Evolutionary conservation across 345 rosid species (phyloP).

Genomic region (Gossypium arboreum): DNA sequence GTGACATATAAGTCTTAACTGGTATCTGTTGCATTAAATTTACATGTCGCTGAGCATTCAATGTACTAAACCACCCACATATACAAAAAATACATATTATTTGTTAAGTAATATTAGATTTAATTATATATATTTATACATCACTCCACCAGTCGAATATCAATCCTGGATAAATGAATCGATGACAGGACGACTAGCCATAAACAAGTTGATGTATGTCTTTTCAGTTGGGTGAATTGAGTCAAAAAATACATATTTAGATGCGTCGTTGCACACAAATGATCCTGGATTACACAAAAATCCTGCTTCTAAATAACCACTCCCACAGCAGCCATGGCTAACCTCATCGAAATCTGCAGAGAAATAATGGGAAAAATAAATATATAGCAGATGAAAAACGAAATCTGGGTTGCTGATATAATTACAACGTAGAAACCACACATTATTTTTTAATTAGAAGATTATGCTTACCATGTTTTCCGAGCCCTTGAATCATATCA

Average conservation of each 20-base stretch:
- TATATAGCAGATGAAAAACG: background rate
- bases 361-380: background rate
- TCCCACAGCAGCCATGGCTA: slow-evolving; percentile 73
- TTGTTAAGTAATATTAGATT: background rate
- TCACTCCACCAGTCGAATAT: background rate
- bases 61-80: background rate
- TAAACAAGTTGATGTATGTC: slow-evolving; percentile 38
- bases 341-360: slow-evolving; percentile 53
- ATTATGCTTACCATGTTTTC: slow-evolving; percentile 34
- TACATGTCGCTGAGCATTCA: background rate
- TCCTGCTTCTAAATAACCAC: slow-evolving; percentile 56
- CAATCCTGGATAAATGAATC: slow-evolving; percentile 20
- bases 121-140: background rate
- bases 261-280: slow-evolving; percentile 54
- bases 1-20: background rate
- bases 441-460: background rate
- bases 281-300: slow-evolving; percentile 61
- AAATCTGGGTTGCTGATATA: background rate
- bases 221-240: slow-evolving; percentile 78
- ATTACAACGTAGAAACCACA: no score
- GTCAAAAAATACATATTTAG: slow-evolving; percentile 77
- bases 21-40: background rate
- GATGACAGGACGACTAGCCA: slow-evolving; percentile 26
- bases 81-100: background rate
- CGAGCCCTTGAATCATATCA: slow-evolving; percentile 38